Percentiles rank a stretch among this genome's conserved stretches.
Conservation (phyloP, 257 asterid species). For the Parsonsia alboflavescens region DNA sequence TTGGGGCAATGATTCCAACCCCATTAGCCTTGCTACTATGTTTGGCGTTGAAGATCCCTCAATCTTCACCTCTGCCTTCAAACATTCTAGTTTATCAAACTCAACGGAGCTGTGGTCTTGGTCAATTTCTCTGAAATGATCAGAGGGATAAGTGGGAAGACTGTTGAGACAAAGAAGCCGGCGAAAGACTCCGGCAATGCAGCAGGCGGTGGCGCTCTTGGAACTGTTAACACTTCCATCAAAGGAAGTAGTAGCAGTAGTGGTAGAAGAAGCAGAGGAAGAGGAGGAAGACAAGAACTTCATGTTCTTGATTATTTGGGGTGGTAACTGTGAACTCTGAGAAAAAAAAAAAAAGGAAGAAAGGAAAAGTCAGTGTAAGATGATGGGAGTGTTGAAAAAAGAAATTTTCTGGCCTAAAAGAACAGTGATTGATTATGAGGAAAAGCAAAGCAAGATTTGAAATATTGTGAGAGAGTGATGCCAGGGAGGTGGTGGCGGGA, state of each 20-base stretch:
- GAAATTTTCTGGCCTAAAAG: constrained; percentile 25
- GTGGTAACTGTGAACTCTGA: constrained; percentile 1
- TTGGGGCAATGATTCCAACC: constrained; percentile 48
- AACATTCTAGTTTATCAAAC: neutral
- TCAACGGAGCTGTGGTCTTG: neutral
- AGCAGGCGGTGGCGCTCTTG: constrained; percentile 22
- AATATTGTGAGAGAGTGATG: constrained; percentile 10
- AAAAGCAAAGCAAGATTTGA: constrained; percentile 37
- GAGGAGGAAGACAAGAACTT: constrained; percentile 33
- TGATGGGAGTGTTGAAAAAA: constrained; percentile 19
- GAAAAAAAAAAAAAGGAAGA: constrained; percentile 1
- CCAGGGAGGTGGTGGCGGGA: constrained; percentile 25
- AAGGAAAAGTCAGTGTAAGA: constrained; percentile 11
- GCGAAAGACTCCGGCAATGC: constrained; percentile 46
- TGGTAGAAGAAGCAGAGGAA: constrained; percentile 24
- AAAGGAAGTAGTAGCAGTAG: constrained; percentile 9
- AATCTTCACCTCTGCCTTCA: neutral
- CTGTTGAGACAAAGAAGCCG: constrained; percentile 51
- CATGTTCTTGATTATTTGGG: constrained; percentile 23
- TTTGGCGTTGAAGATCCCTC: constrained; percentile 29
- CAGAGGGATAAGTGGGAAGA: constrained; percentile 27
- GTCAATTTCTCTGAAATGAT: neutral
- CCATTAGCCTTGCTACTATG: constrained; percentile 65
- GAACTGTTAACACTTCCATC: constrained; percentile 8
- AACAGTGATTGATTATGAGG: constrained; percentile 16